Conservation (phyloP, 495 filamentous ascomycete genomes). For the Penicillium longicatenatum region DNA sequence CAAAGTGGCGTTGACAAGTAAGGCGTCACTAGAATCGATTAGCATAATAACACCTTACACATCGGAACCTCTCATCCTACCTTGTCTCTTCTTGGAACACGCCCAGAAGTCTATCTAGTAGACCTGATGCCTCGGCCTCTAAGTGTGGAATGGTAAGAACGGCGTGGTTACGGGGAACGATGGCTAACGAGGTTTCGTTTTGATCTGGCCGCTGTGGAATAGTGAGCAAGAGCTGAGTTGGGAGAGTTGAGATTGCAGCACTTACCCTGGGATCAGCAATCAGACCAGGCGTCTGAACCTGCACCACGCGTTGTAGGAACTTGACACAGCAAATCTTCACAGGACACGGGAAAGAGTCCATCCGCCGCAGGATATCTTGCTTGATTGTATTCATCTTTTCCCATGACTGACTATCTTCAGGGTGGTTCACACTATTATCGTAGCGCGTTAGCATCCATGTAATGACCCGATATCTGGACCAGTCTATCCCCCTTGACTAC, state of each 20-base stretch:
- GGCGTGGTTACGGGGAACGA: constrained; percentile 81
- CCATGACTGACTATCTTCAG: constrained; percentile 78
- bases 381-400: constrained; percentile 88
- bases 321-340: constrained; percentile 95
- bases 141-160: constrained; percentile 74
- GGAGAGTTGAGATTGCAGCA: constrained; percentile 13
- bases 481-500: not conserved
- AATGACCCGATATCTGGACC: not conserved
- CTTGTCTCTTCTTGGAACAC: constrained; percentile 83
- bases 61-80: constrained; percentile 39
- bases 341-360: constrained; percentile 77
- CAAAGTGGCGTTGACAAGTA: constrained; percentile 89
- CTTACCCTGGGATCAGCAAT: constrained; percentile 84
- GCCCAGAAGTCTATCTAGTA: constrained; percentile 86
- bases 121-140: constrained; percentile 86
- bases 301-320: constrained; percentile 89
- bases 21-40: constrained; percentile 64
- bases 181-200: constrained; percentile 82
- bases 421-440: constrained; percentile 72
- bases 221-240: constrained; percentile 23
- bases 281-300: constrained; percentile 82
- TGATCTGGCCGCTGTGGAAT: constrained; percentile 68
- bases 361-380: constrained; percentile 78
- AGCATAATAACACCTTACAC: not conserved
- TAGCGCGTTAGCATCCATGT: constrained; percentile 32